These are phyloP conservation scores for Seiridium unicorne DNA, from an alignment of 2,329 filamentous ascomycete genomes.

Conservation along the genomic window DNA sequence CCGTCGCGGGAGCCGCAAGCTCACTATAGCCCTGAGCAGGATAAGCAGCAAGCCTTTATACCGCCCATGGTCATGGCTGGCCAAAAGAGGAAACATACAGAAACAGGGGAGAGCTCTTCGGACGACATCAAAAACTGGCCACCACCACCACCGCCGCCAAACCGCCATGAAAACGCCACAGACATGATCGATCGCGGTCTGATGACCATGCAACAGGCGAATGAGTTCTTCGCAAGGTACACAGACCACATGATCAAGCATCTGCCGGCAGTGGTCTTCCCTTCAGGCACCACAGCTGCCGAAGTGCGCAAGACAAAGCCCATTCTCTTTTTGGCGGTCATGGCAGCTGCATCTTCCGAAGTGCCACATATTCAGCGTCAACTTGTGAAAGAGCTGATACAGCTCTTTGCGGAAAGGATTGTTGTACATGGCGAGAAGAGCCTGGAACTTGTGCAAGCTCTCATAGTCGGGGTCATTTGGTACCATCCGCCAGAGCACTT, in stretches of 20 bases:
- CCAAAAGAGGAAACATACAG: constrained; percentile 39
- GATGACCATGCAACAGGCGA: constrained; percentile 53
- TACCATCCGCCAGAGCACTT: constrained; percentile 81
- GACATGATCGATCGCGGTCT: constrained; percentile 61
- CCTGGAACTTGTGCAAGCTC: constrained; percentile 77
- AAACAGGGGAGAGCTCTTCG: constrained; percentile 15
- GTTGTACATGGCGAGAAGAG: constrained; percentile 77
- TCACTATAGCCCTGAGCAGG: constrained; percentile 12
- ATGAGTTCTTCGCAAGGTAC: constrained; percentile 57
- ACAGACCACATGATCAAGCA: constrained; percentile 58
- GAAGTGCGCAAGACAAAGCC: constrained; percentile 61
- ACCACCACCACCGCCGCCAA: not conserved
- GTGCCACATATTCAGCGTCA: constrained; percentile 54
- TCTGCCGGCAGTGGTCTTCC: constrained; percentile 62
- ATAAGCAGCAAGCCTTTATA: constrained; percentile 12
- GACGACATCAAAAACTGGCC: constrained; percentile 13
- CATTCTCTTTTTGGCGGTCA: constrained; percentile 67
- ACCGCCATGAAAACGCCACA: constrained; percentile 15
- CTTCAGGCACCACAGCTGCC: constrained; percentile 48
- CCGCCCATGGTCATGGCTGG: constrained; percentile 25
- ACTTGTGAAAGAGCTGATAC: constrained; percentile 69
- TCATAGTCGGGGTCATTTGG: constrained; percentile 77
- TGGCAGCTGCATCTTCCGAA: constrained; percentile 64
- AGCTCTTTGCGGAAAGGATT: constrained; percentile 70
- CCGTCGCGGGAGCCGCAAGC: constrained; percentile 14